Evolutionary conservation across 306 rosid species (phyloP).

Genomic region (Quercus gilva): DNA sequence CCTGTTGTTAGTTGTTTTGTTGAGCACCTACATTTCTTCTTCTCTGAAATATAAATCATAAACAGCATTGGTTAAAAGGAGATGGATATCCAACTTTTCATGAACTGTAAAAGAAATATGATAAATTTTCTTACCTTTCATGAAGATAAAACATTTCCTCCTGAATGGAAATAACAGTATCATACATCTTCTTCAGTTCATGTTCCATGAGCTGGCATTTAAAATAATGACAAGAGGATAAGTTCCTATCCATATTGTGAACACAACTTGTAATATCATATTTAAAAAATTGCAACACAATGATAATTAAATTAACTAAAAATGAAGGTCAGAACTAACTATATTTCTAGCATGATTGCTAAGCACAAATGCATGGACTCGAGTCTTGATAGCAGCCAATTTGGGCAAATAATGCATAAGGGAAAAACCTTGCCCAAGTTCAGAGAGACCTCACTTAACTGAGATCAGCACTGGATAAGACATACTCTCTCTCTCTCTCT

Average conservation of each 20-base stretch:
- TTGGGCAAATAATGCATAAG: too few relatives aligned
- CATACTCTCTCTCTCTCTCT: too few relatives aligned
- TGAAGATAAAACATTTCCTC: slow-evolving; percentile 87
- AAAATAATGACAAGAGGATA: slow-evolving; percentile 9
- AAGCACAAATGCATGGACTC: too few relatives aligned
- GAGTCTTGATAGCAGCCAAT: too few relatives aligned
- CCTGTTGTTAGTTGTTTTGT: slow-evolving; percentile 55
- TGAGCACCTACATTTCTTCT: slow-evolving; percentile 91
- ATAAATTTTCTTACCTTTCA: slow-evolving; percentile 48
- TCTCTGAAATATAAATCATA: slow-evolving; percentile 49
- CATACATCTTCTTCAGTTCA: slow-evolving; percentile 74
- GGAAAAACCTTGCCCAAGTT: too few relatives aligned
- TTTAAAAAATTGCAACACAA: neutral
- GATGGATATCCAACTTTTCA: neutral
- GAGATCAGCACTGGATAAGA: too few relatives aligned
- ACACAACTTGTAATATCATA: neutral
- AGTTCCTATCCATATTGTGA: neutral
- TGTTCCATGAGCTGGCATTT: slow-evolving; percentile 71
- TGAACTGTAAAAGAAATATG: neutral
- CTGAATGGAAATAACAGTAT: slow-evolving; percentile 63
- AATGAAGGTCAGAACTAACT: neutral
- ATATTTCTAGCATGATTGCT: neutral
- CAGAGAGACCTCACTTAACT: too few relatives aligned
- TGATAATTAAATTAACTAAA: neutral
- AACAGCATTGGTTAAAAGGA: neutral